Evolutionary conservation across 306 rosid species (phyloP).

Genomic region (Lathyrus aphaca): DNA sequence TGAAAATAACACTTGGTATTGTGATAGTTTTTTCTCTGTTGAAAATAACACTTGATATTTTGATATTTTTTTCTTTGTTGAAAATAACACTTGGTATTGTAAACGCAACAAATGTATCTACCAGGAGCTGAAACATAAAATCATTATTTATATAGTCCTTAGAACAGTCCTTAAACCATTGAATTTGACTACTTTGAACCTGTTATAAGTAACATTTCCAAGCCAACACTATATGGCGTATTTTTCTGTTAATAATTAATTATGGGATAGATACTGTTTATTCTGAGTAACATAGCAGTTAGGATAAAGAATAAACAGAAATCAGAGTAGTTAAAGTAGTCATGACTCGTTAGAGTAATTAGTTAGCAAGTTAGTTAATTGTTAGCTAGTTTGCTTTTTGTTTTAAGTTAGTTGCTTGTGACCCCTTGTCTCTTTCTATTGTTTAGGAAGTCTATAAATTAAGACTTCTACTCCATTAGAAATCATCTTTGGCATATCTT

Average conservation of each 20-base stretch:
- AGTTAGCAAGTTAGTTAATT: not conserved
- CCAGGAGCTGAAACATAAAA: conserved; percentile 27
- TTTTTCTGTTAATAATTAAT: conserved; percentile 28
- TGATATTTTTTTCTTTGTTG: too few species aligned
- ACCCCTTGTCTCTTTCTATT: not conserved
- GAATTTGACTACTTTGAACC: conserved; percentile 45
- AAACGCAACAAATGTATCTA: too few species aligned
- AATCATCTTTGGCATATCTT: not conserved
- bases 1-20: too few species aligned
- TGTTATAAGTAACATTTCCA: conserved; percentile 59
- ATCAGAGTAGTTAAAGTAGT: too few species aligned
- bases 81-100: too few species aligned
- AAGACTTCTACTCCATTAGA: not conserved
- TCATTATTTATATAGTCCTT: not conserved
- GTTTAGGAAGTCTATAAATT: too few species aligned
- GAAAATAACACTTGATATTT: too few species aligned
- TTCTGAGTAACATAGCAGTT: too few species aligned
- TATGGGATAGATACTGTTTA: too few species aligned
- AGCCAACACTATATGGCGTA: conserved; percentile 58
- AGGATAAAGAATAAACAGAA: too few species aligned
- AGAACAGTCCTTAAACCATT: not conserved
- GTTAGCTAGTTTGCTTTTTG: not conserved
- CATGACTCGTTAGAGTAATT: too few species aligned
- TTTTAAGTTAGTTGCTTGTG: not conserved
- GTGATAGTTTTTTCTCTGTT: too few species aligned